Evolutionary conservation across 1,284 basidiomycete genomes (phyloP).

Genomic region (Puccinia horiana): DNA sequence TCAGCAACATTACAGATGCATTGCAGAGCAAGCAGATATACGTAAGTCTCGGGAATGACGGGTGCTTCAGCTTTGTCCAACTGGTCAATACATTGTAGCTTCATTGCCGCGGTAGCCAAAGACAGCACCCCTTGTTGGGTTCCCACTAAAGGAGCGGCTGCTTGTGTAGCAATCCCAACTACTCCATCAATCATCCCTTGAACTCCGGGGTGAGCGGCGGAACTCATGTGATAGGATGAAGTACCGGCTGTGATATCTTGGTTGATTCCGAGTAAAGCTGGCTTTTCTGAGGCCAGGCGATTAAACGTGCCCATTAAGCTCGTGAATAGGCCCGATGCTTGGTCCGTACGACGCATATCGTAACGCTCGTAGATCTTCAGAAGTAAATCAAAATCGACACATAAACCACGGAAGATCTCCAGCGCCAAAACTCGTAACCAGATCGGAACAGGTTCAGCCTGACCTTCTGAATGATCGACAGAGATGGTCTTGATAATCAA

Average conservation of each 20-base stretch:
- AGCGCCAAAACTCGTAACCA: slow-evolving; percentile 89
- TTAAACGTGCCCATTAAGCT: slow-evolving; percentile 79
- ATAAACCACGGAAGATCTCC: slow-evolving; percentile 86
- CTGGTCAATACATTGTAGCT: slow-evolving; percentile 76
- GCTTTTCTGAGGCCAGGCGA: slow-evolving; percentile 81
- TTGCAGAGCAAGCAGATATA: slow-evolving; percentile 86
- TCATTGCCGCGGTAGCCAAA: slow-evolving; percentile 47
- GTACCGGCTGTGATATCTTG: slow-evolving; percentile 31
- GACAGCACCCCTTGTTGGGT: slow-evolving; percentile 66
- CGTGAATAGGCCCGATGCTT: slow-evolving; percentile 68
- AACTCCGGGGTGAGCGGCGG: slow-evolving; percentile 54
- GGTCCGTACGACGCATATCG: slow-evolving; percentile 62
- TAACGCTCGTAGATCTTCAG: slow-evolving; percentile 78
- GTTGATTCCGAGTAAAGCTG: slow-evolving; percentile 74
- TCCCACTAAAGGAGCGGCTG: slow-evolving; percentile 72
- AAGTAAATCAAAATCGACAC: slow-evolving; percentile 77
- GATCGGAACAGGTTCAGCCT: slow-evolving; percentile 60
- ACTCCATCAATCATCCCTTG: slow-evolving; percentile 76
- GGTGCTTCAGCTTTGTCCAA: slow-evolving; percentile 94
- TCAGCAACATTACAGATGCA: slow-evolving; percentile 84
- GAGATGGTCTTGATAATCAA: slow-evolving; percentile 76
- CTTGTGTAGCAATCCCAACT: slow-evolving; percentile 77
- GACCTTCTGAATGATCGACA: slow-evolving; percentile 47
- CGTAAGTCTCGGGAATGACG: slow-evolving; percentile 83
- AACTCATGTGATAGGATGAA: slow-evolving; percentile 30